Evolutionary conservation across 495 filamentous ascomycete genomes (phyloP).

Genomic region (Chaetomium fimeti): DNA sequence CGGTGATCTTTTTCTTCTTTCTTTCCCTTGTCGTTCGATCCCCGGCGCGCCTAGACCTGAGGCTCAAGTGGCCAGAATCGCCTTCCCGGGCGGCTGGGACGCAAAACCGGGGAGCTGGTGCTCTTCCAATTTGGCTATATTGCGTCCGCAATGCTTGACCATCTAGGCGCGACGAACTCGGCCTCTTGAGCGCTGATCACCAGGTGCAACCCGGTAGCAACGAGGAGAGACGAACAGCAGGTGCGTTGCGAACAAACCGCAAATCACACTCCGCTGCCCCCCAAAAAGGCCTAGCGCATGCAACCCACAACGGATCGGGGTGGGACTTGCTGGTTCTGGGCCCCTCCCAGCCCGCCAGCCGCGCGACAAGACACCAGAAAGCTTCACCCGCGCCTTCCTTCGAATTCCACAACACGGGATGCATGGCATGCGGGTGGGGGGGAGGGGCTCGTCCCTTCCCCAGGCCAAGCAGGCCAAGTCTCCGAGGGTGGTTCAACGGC

Average conservation of each 20-base stretch:
- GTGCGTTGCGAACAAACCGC: not conserved
- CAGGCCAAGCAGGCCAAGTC: not conserved
- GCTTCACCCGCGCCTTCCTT: not conserved
- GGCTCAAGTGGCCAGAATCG: conserved; percentile 3
- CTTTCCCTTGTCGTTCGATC: not conserved
- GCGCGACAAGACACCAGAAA: not conserved
- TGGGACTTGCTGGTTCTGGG: too few species aligned
- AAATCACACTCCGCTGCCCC: not conserved
- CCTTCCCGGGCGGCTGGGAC: conserved; percentile 9
- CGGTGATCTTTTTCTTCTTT: not conserved
- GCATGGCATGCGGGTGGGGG: too few species aligned
- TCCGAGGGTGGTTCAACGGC: not conserved
- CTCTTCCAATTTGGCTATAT: conserved; percentile 29
- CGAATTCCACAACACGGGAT: not conserved
- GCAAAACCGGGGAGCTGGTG: conserved; percentile 25
- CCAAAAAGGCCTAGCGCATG: not conserved
- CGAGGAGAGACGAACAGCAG: not conserved
- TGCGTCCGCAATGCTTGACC: conserved; percentile 17
- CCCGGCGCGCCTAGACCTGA: not conserved
- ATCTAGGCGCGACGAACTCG: not conserved
- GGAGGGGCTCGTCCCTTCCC: too few species aligned
- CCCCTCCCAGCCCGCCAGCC: not conserved
- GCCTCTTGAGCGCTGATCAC: not conserved
- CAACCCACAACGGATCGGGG: not conserved
- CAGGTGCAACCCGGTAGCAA: not conserved